phyloP scores from a whole-genome alignment of 805 yeast genomes.

The Cyberlindnera veronae region DNA sequence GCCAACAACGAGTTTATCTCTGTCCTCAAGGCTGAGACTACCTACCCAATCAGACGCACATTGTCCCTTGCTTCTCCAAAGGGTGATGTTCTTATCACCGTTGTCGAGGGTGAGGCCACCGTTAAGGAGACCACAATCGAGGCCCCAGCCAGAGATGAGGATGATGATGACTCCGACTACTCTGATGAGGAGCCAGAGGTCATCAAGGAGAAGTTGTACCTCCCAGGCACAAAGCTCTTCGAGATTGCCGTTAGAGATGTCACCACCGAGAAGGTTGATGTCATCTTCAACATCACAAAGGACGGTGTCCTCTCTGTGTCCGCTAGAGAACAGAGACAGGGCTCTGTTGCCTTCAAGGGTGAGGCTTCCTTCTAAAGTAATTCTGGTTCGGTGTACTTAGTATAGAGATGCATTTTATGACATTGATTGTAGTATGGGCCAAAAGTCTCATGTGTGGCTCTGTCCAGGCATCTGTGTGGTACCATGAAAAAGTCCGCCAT shows the following conservation, averaged over 20 bases:
- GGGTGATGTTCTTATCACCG: slow-evolving; percentile 61
- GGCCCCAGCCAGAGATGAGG: slow-evolving; percentile 49
- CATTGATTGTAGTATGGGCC: too few species aligned
- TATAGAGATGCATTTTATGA: neutral
- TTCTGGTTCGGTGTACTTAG: neutral
- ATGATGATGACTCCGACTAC: slow-evolving; percentile 50
- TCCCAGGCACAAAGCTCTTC: slow-evolving; percentile 71
- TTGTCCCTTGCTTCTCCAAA: slow-evolving; percentile 57
- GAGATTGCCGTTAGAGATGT: slow-evolving; percentile 73
- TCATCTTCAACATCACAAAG: slow-evolving; percentile 50
- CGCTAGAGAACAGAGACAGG: slow-evolving; percentile 62
- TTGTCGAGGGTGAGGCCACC: slow-evolving; percentile 83
- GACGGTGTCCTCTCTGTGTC: slow-evolving; percentile 57
- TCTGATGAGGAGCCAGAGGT: slow-evolving; percentile 90
- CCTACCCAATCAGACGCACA: slow-evolving; percentile 84
- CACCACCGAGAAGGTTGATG: slow-evolving; percentile 65
- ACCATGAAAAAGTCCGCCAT: too few species aligned
- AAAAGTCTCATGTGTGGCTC: neutral
- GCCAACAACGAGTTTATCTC: slow-evolving; percentile 70
- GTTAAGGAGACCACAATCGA: slow-evolving; percentile 80
- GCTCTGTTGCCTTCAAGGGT: slow-evolving; percentile 53
- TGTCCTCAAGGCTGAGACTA: slow-evolving; percentile 76
- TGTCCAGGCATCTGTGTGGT: too few species aligned
- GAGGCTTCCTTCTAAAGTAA: slow-evolving; percentile 33
- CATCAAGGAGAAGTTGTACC: slow-evolving; percentile 67